These are phyloP conservation scores for Elsinoe arachidis DNA, from an alignment of 2,329 filamentous ascomycete genomes.

Conservation along the genomic window DNA sequence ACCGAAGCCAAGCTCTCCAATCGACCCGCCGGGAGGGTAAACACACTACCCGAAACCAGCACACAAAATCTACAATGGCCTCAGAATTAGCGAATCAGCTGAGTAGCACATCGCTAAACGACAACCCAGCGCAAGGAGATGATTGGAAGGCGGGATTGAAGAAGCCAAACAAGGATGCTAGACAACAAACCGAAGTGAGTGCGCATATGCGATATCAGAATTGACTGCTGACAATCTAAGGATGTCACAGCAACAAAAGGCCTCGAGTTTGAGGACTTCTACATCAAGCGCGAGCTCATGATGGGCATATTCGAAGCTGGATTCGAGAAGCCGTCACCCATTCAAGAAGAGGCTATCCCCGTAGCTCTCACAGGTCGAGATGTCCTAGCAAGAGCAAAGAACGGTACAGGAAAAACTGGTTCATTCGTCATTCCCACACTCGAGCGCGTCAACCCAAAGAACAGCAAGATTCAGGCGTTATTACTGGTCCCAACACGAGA, in stretches of 20 bases:
- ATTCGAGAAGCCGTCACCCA: constrained; percentile 96
- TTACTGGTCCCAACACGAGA: constrained; percentile 96
- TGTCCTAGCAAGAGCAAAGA: constrained; percentile 93
- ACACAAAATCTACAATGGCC: constrained; percentile 34
- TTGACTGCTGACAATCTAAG: constrained; percentile 36
- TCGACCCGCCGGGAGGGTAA: constrained; percentile 11
- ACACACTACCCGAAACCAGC: background rate
- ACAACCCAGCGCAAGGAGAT: constrained; percentile 38
- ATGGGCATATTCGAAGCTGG: constrained; percentile 99
- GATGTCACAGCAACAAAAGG: constrained; percentile 98
- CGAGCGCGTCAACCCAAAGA: constrained; percentile 93
- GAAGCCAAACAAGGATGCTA: constrained; percentile 62
- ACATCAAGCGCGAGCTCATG: constrained; percentile 85
- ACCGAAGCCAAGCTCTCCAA: background rate
- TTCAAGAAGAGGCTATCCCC: constrained; percentile 98
- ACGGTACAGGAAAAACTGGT: constrained; percentile 96
- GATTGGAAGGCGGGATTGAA: constrained; percentile 70
- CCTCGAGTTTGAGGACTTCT: constrained; percentile 94
- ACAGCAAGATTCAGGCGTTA: constrained; percentile 89
- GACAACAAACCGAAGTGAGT: constrained; percentile 71
- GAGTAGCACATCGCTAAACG: constrained; percentile 44
- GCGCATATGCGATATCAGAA: background rate
- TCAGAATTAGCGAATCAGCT: constrained; percentile 48
- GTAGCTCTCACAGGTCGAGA: constrained; percentile 92
- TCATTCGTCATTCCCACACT: constrained; percentile 95